These are phyloP conservation scores for Calonectria henricotiae DNA, from an alignment of 2,329 filamentous ascomycete species.

Conservation along the genomic window DNA sequence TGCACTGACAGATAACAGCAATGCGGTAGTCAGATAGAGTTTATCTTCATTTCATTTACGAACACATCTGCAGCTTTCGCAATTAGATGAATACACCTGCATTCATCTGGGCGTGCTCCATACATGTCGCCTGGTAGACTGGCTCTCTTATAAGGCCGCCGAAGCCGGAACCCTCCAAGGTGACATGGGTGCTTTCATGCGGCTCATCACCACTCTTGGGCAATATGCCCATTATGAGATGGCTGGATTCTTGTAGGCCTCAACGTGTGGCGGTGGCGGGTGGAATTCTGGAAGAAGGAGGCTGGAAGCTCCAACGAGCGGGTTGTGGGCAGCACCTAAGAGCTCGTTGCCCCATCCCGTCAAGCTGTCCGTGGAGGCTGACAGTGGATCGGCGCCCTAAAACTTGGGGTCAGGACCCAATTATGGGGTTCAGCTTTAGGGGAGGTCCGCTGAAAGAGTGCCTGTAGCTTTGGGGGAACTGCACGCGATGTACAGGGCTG, in stretches of 20 bases:
- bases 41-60: conserved; percentile 25
- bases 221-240: conserved; percentile 27
- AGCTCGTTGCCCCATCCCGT: conserved; percentile 19
- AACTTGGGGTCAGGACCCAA: conserved; percentile 30
- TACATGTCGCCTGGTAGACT: background rate
- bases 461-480: conserved; percentile 17
- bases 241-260: conserved; percentile 24
- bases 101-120: background rate
- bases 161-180: background rate
- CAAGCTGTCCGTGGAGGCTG: conserved; percentile 31
- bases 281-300: conserved; percentile 31
- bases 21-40: conserved; percentile 18
- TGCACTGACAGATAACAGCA: conserved; percentile 13
- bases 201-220: conserved; percentile 18
- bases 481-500: conserved; percentile 31
- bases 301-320: conserved; percentile 30
- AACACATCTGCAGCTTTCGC: conserved; percentile 11
- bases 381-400: conserved; percentile 37
- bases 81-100: conserved; percentile 6
- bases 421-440: conserved; percentile 27
- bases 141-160: background rate
- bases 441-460: conserved; percentile 29
- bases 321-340: conserved; percentile 18
- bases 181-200: conserved; percentile 10
- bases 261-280: conserved; percentile 27